Evolutionary conservation across 352 stramenopile genomes (phyloP).

Genomic region (Lagenidium giganteum): DNA sequence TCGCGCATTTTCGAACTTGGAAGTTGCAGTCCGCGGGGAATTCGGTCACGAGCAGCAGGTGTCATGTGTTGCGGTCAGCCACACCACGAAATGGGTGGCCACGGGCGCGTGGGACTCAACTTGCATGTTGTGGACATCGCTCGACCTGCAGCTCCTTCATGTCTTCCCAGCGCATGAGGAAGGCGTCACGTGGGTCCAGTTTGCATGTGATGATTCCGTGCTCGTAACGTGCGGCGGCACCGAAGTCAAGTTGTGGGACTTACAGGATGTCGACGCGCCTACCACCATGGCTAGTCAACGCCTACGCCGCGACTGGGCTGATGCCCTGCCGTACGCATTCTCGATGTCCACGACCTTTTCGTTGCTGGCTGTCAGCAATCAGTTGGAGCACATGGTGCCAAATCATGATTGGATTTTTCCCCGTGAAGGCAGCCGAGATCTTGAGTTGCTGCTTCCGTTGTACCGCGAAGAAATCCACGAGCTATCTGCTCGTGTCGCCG

Average conservation of each 20-base stretch:
- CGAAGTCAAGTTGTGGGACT: conserved; percentile 41
- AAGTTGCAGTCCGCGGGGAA: not conserved
- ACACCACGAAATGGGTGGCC: conserved; percentile 25
- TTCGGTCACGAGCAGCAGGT: conserved; percentile 52
- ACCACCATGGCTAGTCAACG: not conserved
- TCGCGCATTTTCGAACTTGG: conserved; percentile 2
- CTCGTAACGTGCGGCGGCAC: conserved; percentile 38
- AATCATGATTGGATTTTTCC: conserved; percentile 43
- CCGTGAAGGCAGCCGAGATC: too few species aligned
- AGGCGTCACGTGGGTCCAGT: conserved; percentile 22
- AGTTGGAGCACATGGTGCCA: conserved; percentile 19
- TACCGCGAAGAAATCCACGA: too few species aligned
- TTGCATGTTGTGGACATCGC: conserved; percentile 41
- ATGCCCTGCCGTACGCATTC: conserved; percentile 29
- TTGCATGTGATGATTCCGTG: conserved; percentile 30
- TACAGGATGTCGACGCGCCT: conserved; percentile 3
- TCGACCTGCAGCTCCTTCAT: conserved; percentile 19
- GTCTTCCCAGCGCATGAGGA: conserved; percentile 38
- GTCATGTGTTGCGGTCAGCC: conserved; percentile 32
- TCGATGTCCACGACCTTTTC: conserved; percentile 28
- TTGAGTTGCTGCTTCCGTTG: too few species aligned
- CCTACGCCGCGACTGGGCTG: conserved; percentile 25
- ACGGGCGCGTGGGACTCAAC: conserved; percentile 59
- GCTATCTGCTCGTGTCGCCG: too few species aligned
- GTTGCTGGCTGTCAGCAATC: conserved; percentile 38